Evolutionary conservation across 192 early-diverging fungal genomes (phyloP).

Genomic region (Thamnidium elegans): DNA sequence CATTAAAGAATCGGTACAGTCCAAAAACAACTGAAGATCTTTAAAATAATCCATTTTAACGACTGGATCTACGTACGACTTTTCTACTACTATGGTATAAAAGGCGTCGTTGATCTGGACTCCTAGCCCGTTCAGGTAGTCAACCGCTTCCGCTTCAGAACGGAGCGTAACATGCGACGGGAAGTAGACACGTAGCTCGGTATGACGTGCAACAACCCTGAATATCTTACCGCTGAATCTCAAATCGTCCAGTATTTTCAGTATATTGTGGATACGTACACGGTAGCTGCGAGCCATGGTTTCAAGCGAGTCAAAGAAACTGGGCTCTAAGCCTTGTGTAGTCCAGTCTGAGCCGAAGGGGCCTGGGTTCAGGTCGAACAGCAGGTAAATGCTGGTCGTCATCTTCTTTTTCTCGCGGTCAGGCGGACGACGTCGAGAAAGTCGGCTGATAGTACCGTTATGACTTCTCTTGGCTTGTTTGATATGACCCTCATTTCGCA

Average conservation of each 20-base stretch:
- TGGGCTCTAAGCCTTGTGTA: constrained; percentile 2
- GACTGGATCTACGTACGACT: constrained; percentile 1
- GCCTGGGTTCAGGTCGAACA: too few relatives aligned
- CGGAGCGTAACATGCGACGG: background rate
- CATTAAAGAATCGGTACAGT: constrained; percentile 36
- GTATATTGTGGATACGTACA: background rate
- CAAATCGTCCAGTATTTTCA: background rate
- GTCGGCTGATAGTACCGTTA: too few relatives aligned
- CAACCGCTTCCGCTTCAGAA: background rate
- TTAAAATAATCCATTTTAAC: constrained; percentile 27
- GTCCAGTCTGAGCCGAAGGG: background rate
- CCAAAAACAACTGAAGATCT: constrained; percentile 35
- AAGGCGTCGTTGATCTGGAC: too few relatives aligned
- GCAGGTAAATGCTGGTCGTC: too few relatives aligned
- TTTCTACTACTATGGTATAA: too few relatives aligned
- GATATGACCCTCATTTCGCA: too few relatives aligned
- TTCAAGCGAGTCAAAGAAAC: constrained; percentile 6
- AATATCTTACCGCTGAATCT: background rate
- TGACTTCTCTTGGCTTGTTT: too few relatives aligned
- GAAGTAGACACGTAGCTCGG: constrained; percentile 9
- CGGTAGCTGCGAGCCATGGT: background rate
- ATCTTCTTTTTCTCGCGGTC: too few relatives aligned
- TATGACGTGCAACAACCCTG: background rate
- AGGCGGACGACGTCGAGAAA: too few relatives aligned
- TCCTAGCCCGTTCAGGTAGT: too few relatives aligned